phyloP scores from a whole-genome alignment of 2,329 filamentous ascomycete species.

The Monosporascus cannonballus region DNA sequence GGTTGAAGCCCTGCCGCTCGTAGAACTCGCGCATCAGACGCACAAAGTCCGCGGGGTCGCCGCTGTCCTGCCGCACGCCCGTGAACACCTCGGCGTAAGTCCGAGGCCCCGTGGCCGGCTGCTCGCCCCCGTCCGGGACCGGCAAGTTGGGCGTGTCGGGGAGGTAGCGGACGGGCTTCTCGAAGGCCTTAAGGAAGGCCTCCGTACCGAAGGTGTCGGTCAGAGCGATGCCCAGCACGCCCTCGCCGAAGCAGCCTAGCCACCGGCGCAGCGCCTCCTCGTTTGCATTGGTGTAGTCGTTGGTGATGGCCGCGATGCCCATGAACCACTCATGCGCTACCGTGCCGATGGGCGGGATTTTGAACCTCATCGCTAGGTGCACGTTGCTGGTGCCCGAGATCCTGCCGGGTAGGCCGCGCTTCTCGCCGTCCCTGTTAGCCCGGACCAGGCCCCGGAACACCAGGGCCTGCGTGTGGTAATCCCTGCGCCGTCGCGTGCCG shows the following conservation, averaged over 20 bases:
- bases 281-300: slow-evolving; percentile 79
- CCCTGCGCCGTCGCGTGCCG: slow-evolving; percentile 78
- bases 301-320: slow-evolving; percentile 87
- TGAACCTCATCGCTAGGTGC: slow-evolving; percentile 91
- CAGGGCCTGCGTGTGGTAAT: slow-evolving; percentile 91
- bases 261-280: slow-evolving; percentile 81
- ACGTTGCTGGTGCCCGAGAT: slow-evolving; percentile 92
- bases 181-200: slow-evolving; percentile 81
- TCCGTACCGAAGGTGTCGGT: slow-evolving; percentile 96
- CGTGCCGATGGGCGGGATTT: slow-evolving; percentile 78
- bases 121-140: slow-evolving; percentile 34
- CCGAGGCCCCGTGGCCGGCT: slow-evolving; percentile 35
- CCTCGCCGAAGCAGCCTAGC: slow-evolving; percentile 85
- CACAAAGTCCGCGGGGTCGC: slow-evolving; percentile 75
- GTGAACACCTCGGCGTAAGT: slow-evolving; percentile 79
- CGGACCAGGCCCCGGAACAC: slow-evolving; percentile 82
- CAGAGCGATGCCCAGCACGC: slow-evolving; percentile 77
- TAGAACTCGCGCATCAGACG: slow-evolving; percentile 78
- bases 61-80: slow-evolving; percentile 85
- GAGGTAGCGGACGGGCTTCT: slow-evolving; percentile 50
- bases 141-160: slow-evolving; percentile 31
- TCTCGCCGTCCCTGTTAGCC: slow-evolving; percentile 65
- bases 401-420: slow-evolving; percentile 61
- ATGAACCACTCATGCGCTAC: slow-evolving; percentile 98
- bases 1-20: slow-evolving; percentile 61